phyloP scores from a whole-genome alignment of 257 asterid genomes.

The Salvia hispanica region DNA sequence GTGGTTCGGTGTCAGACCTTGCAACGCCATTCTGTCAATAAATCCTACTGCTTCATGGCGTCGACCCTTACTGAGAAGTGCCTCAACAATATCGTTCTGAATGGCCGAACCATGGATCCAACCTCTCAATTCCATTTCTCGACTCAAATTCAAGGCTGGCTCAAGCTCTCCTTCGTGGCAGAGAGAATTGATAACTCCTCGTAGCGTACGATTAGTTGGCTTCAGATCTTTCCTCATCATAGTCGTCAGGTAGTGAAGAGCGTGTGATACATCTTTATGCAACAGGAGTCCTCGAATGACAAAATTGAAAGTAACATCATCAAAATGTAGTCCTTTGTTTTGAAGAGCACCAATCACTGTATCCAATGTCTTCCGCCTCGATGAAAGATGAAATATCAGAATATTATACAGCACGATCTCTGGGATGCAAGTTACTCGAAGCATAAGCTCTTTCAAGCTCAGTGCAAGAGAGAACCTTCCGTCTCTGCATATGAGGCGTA shows the following conservation, averaged over 20 bases:
- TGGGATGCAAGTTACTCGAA: slow-evolving; percentile 44
- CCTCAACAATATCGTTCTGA: slow-evolving; percentile 52
- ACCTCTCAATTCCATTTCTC: slow-evolving; percentile 65
- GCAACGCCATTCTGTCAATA: slow-evolving; percentile 48
- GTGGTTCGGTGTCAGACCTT: slow-evolving; percentile 44
- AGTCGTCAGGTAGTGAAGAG: slow-evolving; percentile 44
- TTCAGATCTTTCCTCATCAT: slow-evolving; percentile 58
- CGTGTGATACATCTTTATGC: slow-evolving; percentile 41
- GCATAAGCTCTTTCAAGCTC: slow-evolving; percentile 54
- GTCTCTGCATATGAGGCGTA: slow-evolving; percentile 41
- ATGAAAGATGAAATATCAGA: slow-evolving; percentile 58
- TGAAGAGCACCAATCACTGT: slow-evolving; percentile 40
- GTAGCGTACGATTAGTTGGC: slow-evolving; percentile 67
- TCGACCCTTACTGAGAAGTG: slow-evolving; percentile 42
- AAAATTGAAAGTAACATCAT: slow-evolving; percentile 55
- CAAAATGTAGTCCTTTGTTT: slow-evolving; percentile 48
- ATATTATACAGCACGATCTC: slow-evolving; percentile 48
- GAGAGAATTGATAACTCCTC: slow-evolving; percentile 50
- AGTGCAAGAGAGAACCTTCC: slow-evolving; percentile 48
- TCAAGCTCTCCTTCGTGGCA: slow-evolving; percentile 45
- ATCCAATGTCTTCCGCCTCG: slow-evolving; percentile 35
- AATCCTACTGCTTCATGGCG: slow-evolving; percentile 55
- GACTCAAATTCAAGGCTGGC: slow-evolving; percentile 59
- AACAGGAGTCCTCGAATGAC: slow-evolving; percentile 50
- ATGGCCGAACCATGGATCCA: slow-evolving; percentile 58